Percentiles rank a stretch among this genome's conserved stretches.
phyloP scores from a whole-genome alignment of 192 early-diverging fungal species.

The Rhizophagus clarus region DNA sequence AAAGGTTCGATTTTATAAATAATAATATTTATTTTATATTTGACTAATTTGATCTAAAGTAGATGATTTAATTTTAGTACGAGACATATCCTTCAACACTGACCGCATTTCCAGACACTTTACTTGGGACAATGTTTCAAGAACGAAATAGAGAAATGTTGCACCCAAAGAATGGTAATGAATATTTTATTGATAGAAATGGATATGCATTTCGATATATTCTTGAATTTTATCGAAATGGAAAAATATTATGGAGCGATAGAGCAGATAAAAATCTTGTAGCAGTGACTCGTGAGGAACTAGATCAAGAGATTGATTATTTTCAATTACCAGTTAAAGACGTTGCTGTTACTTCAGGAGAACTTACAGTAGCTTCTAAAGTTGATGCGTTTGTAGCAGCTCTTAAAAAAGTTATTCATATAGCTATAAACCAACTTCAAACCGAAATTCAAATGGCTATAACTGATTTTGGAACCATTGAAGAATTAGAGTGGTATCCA shows the following conservation, averaged over 20 bases:
- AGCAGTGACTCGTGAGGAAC: constrained; percentile 1
- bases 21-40: not conserved
- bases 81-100: constrained; percentile 17
- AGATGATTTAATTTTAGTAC: not conserved
- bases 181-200: constrained; percentile 31
- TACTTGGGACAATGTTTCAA: constrained; percentile 24
- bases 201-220: constrained; percentile 27
- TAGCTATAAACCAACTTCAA: not conserved
- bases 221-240: constrained; percentile 25
- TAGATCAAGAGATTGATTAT: constrained; percentile 19
- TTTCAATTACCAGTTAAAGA: constrained; percentile 17
- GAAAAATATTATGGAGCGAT: constrained; percentile 18
- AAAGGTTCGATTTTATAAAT: not conserved
- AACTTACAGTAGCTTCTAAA: constrained; percentile 3
- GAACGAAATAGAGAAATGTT: constrained; percentile 9
- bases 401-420: constrained; percentile 2
- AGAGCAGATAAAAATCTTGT: not conserved
- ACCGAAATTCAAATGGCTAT: not conserved
- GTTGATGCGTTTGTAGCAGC: constrained; percentile 20
- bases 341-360: not conserved
- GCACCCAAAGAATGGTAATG: constrained; percentile 11
- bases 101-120: constrained; percentile 19
- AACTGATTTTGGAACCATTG: not conserved
- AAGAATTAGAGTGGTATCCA: not conserved
- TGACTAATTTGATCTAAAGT: not conserved